These are phyloP conservation scores for Sequoiadendron giganteum DNA, from an alignment of 75 land plant genomes.

Conservation along the genomic window DNA sequence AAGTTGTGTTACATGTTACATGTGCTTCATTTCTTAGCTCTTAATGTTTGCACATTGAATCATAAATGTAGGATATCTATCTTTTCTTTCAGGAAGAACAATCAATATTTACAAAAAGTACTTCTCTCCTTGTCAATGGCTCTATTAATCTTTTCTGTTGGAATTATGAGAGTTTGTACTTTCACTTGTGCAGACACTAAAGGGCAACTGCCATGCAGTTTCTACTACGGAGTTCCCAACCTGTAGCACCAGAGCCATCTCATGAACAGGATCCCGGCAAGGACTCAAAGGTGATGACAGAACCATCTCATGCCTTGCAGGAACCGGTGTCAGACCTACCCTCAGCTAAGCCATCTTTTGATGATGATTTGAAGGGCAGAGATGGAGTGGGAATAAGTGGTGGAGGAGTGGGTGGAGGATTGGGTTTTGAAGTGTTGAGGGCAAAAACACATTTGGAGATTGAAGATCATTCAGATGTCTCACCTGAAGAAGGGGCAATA, in stretches of 20 bases:
- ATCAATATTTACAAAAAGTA: not conserved
- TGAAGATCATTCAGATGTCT: conserved; percentile 37
- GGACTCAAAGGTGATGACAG: not conserved
- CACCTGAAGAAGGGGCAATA: conserved; percentile 32
- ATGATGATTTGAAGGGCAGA: conserved; percentile 2
- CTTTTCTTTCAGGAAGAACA: not conserved
- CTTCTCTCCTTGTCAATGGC: not conserved
- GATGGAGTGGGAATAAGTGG: conserved; percentile 18
- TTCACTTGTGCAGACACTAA: not conserved
- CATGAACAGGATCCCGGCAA: conserved; percentile 8
- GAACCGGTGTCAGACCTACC: not conserved
- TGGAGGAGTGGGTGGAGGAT: conserved; percentile 2
- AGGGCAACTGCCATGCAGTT: conserved; percentile 26
- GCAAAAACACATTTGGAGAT: conserved; percentile 25
- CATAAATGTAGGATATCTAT: not conserved
- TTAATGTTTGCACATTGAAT: not conserved
- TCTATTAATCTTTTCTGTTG: not conserved
- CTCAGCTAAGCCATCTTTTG: not conserved
- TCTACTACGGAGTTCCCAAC: conserved; percentile 25
- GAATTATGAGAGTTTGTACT: not conserved
- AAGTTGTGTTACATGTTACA: not conserved
- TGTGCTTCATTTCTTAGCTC: not conserved
- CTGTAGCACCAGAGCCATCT: conserved; percentile 19
- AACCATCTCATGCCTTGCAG: not conserved
- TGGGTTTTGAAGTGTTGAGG: conserved; percentile 11